Percentiles rank a stretch among this genome's conserved stretches.
Conservation (phyloP, 1,284 basidiomycete species). For the Caloboletus firmus region DNA sequence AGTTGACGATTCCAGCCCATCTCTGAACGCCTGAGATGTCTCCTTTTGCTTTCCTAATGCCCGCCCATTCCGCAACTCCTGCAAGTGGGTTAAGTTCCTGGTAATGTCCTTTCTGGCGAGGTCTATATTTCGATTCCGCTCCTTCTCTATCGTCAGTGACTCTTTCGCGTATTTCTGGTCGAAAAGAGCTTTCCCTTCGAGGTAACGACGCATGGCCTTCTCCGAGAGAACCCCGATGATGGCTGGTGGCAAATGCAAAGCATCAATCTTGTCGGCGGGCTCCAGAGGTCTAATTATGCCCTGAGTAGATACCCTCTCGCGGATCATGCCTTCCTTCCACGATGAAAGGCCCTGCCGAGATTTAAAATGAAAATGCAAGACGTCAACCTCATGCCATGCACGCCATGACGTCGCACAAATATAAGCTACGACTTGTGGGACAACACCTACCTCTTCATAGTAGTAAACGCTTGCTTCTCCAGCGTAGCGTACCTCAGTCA, state of each 20-base stretch:
- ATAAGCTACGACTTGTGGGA: neutral
- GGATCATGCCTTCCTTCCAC: constrained; percentile 62
- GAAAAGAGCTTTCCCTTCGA: constrained; percentile 56
- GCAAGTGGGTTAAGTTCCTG: constrained; percentile 48
- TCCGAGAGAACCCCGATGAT: constrained; percentile 73
- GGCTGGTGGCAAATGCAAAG: constrained; percentile 61
- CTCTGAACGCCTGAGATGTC: constrained; percentile 46
- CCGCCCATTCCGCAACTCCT: constrained; percentile 33
- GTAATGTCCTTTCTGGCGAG: constrained; percentile 58
- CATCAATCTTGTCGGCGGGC: constrained; percentile 61
- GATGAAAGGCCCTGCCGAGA: constrained; percentile 34
- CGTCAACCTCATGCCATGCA: constrained; percentile 3
- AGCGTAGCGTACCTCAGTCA: constrained; percentile 45
- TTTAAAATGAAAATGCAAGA: neutral
- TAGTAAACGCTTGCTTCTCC: constrained; percentile 53
- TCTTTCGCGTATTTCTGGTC: constrained; percentile 62
- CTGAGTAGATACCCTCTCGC: constrained; percentile 81
- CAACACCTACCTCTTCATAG: constrained; percentile 21
- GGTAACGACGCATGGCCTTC: constrained; percentile 60
- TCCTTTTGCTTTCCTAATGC: constrained; percentile 24
- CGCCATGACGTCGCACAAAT: neutral
- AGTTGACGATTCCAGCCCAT: constrained; percentile 46
- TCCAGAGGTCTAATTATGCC: constrained; percentile 83
- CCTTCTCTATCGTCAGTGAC: constrained; percentile 56
- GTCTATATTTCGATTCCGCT: constrained; percentile 58